Evolutionary conservation across 495 filamentous ascomycete genomes (phyloP), one percentile per base, ranked within the genome.

Genomic region (Penicillium verhagenii): DNA sequence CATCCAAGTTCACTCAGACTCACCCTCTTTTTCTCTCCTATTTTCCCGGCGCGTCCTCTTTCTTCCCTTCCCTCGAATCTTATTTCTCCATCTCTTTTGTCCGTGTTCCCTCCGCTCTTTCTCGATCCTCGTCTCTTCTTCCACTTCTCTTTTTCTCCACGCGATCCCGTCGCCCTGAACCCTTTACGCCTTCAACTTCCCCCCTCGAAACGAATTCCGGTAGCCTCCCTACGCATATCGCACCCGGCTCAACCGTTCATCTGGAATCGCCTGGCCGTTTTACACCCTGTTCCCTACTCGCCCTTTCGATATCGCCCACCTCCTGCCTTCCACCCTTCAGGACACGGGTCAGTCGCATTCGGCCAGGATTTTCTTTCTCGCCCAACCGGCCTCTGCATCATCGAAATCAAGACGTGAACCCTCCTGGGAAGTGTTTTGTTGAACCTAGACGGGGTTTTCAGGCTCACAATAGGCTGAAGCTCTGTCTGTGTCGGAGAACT

Each of bases 1-100:
- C 48, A 58, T 61, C 63, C 29, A 39, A 11, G 9, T 39, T 31
- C 35, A 60, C 57, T 59, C 50, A 59, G 53, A 52, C 50, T 57
- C 63, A 54, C 67, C 53, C 47, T 64, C 57, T 66, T 65, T 60
- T 65, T 59, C 59, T 68, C 58, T 64, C 64, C 64, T 67, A 68
- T 65, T 64, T 61, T 58, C 50, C 37, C 64, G 62, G 61, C 63
- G 65, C 70, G 63, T 67, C 50, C 50, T 59, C 47, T 39, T 56
- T 52, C 57, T 64, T 63, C 57, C 56, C 61, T 58, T 63, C 59
- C 57, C 58, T 60, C 60, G 50, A 52, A 61, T 64, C 62, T 60
- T 37, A 28, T 38, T 11, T 54, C 50, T 63, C 66, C 56, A 61
- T 67, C 64, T 63, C 66, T 28, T 57, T 38, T 40, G 45, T 62